Conservation (phyloP, 129 eudicot species). For the Flaveria brownii region DNA sequence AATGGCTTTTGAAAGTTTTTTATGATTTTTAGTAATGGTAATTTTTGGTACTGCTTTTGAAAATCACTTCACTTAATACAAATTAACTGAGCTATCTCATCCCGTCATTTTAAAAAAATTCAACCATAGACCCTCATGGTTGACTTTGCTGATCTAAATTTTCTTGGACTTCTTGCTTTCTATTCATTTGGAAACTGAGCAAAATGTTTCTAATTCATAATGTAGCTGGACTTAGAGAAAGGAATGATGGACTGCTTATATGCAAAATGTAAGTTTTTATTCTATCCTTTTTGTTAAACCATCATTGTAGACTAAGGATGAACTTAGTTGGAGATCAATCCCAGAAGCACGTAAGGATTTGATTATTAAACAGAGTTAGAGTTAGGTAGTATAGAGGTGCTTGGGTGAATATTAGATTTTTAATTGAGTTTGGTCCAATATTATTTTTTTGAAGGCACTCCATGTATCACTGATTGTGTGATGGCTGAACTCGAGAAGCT, state of each 20-base stretch:
- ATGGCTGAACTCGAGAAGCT: constrained; percentile 99
- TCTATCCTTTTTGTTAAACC: neutral
- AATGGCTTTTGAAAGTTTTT: neutral
- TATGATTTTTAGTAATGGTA: neutral
- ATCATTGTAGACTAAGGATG: neutral
- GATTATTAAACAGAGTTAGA: neutral
- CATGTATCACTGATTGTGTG: constrained; percentile 98
- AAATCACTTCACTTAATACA: neutral
- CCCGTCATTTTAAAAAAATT: neutral
- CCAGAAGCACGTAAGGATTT: neutral
- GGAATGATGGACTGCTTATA: constrained; percentile 99
- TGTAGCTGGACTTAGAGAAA: constrained; percentile 97
- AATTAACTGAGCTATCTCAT: neutral
- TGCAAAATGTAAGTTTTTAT: constrained; percentile 82
- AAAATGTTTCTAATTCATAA: neutral
- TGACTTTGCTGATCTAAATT: neutral
- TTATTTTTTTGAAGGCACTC: constrained; percentile 64
- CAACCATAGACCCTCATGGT: neutral
- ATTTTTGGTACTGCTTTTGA: too few species aligned
- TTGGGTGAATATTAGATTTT: neutral
- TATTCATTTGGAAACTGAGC: neutral
- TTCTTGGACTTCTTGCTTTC: neutral
- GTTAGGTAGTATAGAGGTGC: neutral
- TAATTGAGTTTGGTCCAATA: neutral
- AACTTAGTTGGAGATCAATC: neutral